Evolutionary conservation across 148 eudicot species (phyloP).

Genomic region (Pouteria glomerata): DNA sequence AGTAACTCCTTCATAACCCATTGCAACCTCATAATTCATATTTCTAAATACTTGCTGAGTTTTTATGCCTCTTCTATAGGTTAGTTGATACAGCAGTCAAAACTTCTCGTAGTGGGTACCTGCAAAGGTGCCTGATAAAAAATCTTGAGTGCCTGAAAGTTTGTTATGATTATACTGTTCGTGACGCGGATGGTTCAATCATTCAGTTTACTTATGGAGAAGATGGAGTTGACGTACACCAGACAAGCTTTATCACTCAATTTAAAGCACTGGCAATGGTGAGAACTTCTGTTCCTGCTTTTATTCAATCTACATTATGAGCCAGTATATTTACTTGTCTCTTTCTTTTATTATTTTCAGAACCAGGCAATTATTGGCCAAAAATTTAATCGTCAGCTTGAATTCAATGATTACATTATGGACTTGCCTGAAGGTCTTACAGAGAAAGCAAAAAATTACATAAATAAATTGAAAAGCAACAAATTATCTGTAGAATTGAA

Average conservation of each 20-base stretch:
- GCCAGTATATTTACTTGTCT: not conserved
- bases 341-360: conserved; percentile 34
- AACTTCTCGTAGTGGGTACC: conserved; percentile 99
- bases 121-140: conserved; percentile 87
- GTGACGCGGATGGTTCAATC: conserved; percentile 94
- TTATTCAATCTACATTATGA: not conserved
- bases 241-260: conserved; percentile 76
- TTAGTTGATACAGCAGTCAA: conserved; percentile 97
- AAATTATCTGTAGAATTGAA: conserved; percentile 11
- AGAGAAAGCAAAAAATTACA: conserved; percentile 39
- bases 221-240: conserved; percentile 92
- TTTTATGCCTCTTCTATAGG: conserved; percentile 34
- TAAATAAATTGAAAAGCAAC: conserved; percentile 8
- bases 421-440: conserved; percentile 60
- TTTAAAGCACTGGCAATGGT: conserved; percentile 77
- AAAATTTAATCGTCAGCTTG: conserved; percentile 44
- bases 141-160: conserved; percentile 88
- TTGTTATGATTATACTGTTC: conserved; percentile 87
- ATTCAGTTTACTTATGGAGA: conserved; percentile 92
- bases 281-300: conserved; percentile 16
- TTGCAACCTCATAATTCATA: not conserved
- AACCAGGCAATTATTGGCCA: conserved; percentile 54
- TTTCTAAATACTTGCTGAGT: not conserved
- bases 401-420: conserved; percentile 52
- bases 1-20: not conserved